Base-by-base conservation (phyloP, 1,284 basidiomycete genomes). In the Moesziomyces globuligerus region DNA sequence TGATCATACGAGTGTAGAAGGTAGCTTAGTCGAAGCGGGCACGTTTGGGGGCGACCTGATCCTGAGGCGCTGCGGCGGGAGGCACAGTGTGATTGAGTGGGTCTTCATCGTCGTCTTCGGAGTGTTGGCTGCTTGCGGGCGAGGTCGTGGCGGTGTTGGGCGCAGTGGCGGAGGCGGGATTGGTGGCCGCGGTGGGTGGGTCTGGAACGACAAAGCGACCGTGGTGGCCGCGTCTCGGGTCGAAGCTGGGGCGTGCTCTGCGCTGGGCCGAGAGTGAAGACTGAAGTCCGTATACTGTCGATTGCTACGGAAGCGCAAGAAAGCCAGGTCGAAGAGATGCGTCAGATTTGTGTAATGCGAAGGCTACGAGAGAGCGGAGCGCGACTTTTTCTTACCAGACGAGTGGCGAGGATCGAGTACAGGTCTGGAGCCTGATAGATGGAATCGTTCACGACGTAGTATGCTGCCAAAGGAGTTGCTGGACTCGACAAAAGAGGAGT, bases 391-490 rank as follows among this genome's bases (percentile, higher is more conserved):
- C 74, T 62, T 48, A 79, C 76, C 29, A 80, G 39, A 4, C 76
- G 47, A 5, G 67, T 69, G 1, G 76, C 71, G 1, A 81, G 47
- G 26, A 81, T 54, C 2, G 62, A 71, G 43, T 78, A 78, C 44
- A 81, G 40, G 23, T 81, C 79, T 4, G 79, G 77, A 17, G 78
- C 77, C 48, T 79, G 78, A 18, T 75, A 75, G 29, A 79, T 73
- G 21, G 69, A 71, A 28, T 75, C 79, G 43, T 75, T 72, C 43
- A 78, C 40, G n/a, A 81, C 49, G 39, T 79, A 81, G 69, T 78
- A 81, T 3, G 72, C 67, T 2, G 74, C 64, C 10, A 79, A 18
- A 13, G 75, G 65, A 2, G 59, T 70, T 34, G 65, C 59, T 61
- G 57, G n/a, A n/a, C n/a, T 23, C 4, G 21, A 20, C 15, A 29